A percentile compares a stretch with the other conserved stretches of the same genome.
Conservation (phyloP, 257 asterid species). For the Fraxinus excelsior region DNA sequence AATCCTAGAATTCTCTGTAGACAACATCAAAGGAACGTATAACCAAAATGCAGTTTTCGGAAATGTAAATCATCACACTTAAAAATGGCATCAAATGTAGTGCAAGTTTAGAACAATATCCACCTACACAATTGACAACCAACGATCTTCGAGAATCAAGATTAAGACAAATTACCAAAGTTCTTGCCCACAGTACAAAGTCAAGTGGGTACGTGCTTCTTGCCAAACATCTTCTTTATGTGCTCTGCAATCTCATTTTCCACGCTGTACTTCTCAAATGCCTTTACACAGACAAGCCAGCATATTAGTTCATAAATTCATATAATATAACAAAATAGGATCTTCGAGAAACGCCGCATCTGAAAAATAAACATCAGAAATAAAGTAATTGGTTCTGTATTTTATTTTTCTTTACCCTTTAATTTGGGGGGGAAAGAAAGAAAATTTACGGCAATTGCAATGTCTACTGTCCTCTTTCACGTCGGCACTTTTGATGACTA, state of each 20-base stretch:
- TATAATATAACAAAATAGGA: background rate
- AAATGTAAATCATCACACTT: slow-evolving; percentile 13
- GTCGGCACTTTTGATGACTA: slow-evolving; percentile 84
- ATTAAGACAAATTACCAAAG: slow-evolving; percentile 54
- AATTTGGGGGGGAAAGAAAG: background rate
- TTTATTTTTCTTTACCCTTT: background rate
- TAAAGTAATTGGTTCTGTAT: background rate
- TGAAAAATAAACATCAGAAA: background rate
- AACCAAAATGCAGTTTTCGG: background rate
- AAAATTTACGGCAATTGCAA: slow-evolving; percentile 73
- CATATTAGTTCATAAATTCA: background rate
- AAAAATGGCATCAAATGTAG: background rate
- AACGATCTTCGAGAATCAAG: background rate
- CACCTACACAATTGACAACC: background rate
- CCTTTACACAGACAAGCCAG: slow-evolving; percentile 38
- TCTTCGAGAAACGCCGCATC: background rate
- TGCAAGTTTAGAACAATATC: background rate
- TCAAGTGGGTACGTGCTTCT: slow-evolving; percentile 95
- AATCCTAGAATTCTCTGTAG: too few relatives aligned
- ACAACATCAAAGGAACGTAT: too few relatives aligned
- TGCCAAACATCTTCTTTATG: slow-evolving; percentile 93
- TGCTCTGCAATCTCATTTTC: slow-evolving; percentile 97
- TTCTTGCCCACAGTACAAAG: slow-evolving; percentile 99
- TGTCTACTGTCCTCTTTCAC: slow-evolving; percentile 92
- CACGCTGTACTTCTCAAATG: slow-evolving; percentile 80